Percentiles rank a stretch among this genome's conserved stretches.
Conservation (phyloP, 2,329 filamentous ascomycete species). For the Pseudogymnoascus sp. region DNA sequence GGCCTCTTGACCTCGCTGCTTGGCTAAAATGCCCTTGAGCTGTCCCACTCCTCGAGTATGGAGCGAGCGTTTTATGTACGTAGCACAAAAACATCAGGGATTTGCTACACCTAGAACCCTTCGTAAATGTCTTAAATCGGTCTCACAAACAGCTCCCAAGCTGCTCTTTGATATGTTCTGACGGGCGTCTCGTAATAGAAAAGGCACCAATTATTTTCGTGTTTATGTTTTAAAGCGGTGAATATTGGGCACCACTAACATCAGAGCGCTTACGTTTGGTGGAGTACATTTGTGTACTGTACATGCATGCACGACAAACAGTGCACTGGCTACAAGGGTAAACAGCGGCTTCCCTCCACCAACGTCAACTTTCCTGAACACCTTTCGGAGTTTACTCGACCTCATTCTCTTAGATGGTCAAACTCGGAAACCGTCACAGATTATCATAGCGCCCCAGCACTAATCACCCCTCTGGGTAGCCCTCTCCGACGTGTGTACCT, state of each 20-base stretch:
- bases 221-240: slow-evolving; percentile 2
- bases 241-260: slow-evolving; percentile 8
- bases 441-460: slow-evolving; percentile 5
- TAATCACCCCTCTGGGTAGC: neutral
- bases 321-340: neutral
- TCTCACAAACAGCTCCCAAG: neutral
- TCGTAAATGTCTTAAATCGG: neutral
- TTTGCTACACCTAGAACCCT: neutral
- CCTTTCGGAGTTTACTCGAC: neutral
- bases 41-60: neutral
- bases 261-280: slow-evolving; percentile 8
- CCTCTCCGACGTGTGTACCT: neutral
- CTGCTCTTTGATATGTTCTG: neutral
- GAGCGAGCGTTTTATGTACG: neutral
- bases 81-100: slow-evolving; percentile 1
- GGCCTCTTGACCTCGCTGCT: neutral
- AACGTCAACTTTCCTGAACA: neutral
- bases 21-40: neutral
- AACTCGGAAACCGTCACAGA: neutral
- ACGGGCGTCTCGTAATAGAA: neutral
- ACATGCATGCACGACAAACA: slow-evolving; percentile 7
- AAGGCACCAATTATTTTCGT: neutral
- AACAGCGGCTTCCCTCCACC: slow-evolving; percentile 7
- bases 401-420: slow-evolving; percentile 4
- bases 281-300: slow-evolving; percentile 8